These are phyloP conservation scores for Halenospora varia DNA, from an alignment of 495 filamentous ascomycete species.

Conservation along the genomic window DNA sequence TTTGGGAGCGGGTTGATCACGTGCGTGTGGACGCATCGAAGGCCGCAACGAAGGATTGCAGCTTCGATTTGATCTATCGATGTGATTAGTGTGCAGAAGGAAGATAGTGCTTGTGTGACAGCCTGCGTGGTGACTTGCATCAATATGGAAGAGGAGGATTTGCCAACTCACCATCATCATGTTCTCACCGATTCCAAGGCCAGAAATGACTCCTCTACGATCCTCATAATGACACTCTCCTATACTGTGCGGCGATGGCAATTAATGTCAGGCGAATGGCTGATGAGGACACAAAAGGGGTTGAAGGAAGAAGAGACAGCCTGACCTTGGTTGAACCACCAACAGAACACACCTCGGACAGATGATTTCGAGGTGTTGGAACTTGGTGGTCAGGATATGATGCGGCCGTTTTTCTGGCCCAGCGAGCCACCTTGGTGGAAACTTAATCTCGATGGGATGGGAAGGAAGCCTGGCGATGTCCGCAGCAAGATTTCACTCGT, in stretches of 20 bases:
- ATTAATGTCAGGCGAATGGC: background rate
- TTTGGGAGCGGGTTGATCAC: background rate
- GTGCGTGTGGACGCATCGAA: background rate
- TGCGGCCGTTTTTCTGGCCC: too few relatives aligned
- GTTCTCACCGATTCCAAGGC: background rate
- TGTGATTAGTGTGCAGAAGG: background rate
- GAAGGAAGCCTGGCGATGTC: background rate
- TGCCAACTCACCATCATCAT: background rate
- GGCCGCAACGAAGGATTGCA: too few relatives aligned
- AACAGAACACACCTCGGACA: too few relatives aligned
- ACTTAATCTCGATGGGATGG: background rate
- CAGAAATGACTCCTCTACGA: background rate
- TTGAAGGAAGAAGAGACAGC: background rate
- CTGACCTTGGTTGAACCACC: background rate
- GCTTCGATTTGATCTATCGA: background rate
- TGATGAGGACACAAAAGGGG: background rate
- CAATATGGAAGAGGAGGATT: background rate
- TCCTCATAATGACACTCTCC: background rate
- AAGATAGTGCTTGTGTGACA: background rate
- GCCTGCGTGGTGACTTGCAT: background rate
- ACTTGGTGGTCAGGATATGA: background rate
- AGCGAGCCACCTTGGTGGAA: background rate
- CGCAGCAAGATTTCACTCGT: too few relatives aligned
- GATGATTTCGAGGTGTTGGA: too few relatives aligned
- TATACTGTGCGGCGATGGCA: background rate